Evolutionary conservation across 805 yeast genomes (phyloP).

Genomic region (Ogataea corticis): DNA sequence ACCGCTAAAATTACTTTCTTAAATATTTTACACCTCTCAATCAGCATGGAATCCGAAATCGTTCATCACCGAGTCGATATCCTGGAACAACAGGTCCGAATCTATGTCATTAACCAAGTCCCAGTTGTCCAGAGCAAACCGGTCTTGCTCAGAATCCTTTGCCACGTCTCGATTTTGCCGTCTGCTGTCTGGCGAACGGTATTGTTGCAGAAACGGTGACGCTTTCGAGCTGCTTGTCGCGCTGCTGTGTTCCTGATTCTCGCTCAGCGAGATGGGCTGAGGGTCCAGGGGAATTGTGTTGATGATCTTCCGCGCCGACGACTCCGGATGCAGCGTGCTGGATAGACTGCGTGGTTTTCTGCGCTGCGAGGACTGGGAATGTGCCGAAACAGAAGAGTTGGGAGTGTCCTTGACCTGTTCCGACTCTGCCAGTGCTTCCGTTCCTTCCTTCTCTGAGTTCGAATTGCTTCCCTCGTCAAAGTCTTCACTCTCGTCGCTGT

Average conservation of each 20-base stretch:
- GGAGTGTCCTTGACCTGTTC: conserved; percentile 20
- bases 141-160: background rate
- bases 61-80: conserved; percentile 86
- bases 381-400: conserved; percentile 22
- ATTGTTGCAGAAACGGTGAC: conserved; percentile 22
- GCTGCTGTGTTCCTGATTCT: conserved; percentile 26
- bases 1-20: too few relatives aligned
- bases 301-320: conserved; percentile 71
- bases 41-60: conserved; percentile 85
- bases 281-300: conserved; percentile 83
- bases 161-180: background rate
- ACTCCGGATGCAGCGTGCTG: conserved; percentile 61
- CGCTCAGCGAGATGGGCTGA: conserved; percentile 57
- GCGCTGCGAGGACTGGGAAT: conserved; percentile 20
- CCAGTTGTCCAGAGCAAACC: conserved; percentile 40
- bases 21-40: too few relatives aligned
- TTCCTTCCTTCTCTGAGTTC: conserved; percentile 23
- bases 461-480: conserved; percentile 17
- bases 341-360: conserved; percentile 52
- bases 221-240: conserved; percentile 18
- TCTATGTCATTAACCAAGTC: conserved; percentile 42
- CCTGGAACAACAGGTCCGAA: conserved; percentile 67
- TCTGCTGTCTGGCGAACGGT: conserved; percentile 18
- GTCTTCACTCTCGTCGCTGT: conserved; percentile 10
- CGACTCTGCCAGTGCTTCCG: conserved; percentile 19